These are phyloP conservation scores for Nemania diffusa DNA, from an alignment of 2,329 filamentous ascomycete species.

Conservation along the genomic window DNA sequence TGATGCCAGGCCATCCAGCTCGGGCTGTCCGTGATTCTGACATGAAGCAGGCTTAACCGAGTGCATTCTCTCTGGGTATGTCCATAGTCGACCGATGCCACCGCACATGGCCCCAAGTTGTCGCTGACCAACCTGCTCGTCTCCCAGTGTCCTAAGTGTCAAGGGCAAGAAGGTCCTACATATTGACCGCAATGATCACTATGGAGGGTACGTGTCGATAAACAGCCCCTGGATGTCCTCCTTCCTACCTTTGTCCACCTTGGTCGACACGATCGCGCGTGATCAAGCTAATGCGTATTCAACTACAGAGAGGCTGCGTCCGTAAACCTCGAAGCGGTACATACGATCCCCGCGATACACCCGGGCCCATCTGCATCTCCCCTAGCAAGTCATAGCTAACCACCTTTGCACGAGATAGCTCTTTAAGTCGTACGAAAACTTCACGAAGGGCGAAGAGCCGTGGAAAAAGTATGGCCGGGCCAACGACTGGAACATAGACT, in stretches of 20 bases:
- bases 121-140: constrained; percentile 20
- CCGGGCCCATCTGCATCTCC: constrained; percentile 15
- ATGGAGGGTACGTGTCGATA: constrained; percentile 83
- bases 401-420: constrained; percentile 57
- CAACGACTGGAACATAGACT: constrained; percentile 99
- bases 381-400: constrained; percentile 34
- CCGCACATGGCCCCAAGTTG: constrained; percentile 12
- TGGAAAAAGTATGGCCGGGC: constrained; percentile 97
- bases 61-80: constrained; percentile 97
- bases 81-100: constrained; percentile 27
- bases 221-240: too few species aligned
- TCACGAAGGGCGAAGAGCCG: constrained; percentile 80
- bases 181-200: constrained; percentile 98
- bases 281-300: constrained; percentile 40
- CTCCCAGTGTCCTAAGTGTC: constrained; percentile 85
- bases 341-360: constrained; percentile 43
- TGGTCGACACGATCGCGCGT: constrained; percentile 41
- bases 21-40: constrained; percentile 25
- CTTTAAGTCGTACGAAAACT: constrained; percentile 96
- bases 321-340: constrained; percentile 92
- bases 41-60: constrained; percentile 82
- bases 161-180: constrained; percentile 99
- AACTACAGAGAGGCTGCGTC: constrained; percentile 85
- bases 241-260: constrained; percentile 29
- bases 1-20: constrained; percentile 29